Base-by-base conservation (phyloP, 2,329 filamentous ascomycete species). In the Laburnicola sp. region DNA sequence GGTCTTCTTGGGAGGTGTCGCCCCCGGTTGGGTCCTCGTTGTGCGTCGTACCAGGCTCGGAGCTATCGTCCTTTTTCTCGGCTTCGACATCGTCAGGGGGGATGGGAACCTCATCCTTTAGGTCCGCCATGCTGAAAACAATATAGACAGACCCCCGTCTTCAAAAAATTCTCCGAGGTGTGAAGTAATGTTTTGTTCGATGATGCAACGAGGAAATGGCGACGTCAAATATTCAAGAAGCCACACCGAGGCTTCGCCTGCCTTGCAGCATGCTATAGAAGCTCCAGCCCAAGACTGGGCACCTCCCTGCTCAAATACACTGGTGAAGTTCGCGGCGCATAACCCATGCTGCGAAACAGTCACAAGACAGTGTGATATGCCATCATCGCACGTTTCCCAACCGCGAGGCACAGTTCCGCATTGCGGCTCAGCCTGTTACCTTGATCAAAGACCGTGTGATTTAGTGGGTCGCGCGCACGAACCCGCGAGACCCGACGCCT, bases 61-160 rank as follows among this genome's bases (percentile, higher is more conserved):
- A 63, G 23, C 48, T 54, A 8, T 55, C 58, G 21, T 59, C 55
- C n/a, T 69, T 66, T 53, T 67, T 60, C 25, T 69, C 66, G 1
- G 45, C 48, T 26, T 60, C 46, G 9, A 48, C 53, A 21, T 54
- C 50, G 34, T 59, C 54, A 26, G 61, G 61, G 47, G 64, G 56
- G 23, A 61, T 54, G 16, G 48, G 21, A 7, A 39, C 38, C 31
- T 37, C 25, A 21, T 50, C 56, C 26, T 36, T 28, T 32, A 30
- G 32, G 27, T 26, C 42, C 47, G 53, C 56, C 53, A 56, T 56
- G 30, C 10, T 42, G 27, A 23, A 38, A 26, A 39, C 16, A 16
- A 16, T 16, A 16, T 22, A 38, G 32, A 16, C 5, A n/a, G 34
- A 26, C 7, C 9, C 4, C 32, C 32, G 16, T 41, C 10, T 25